Percentiles rank a stretch among this genome's conserved stretches.
phyloP scores from a whole-genome alignment of 306 rosid genomes.

The Malus orientalis region DNA sequence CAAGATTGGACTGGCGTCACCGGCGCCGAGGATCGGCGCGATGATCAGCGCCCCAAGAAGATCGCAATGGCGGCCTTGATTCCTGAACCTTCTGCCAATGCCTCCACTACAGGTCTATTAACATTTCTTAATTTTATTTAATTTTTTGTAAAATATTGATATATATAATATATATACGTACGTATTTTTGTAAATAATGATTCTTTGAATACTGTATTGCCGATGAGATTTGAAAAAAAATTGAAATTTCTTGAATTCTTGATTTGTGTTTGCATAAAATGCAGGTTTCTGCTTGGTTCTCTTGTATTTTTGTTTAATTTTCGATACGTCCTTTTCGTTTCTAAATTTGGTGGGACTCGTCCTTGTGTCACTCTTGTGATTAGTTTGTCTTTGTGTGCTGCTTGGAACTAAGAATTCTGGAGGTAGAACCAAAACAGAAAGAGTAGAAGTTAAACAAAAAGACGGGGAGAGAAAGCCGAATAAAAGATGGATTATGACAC shows the following conservation, averaged over 20 bases:
- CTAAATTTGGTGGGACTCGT: neutral
- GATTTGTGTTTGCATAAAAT: neutral
- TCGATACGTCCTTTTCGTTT: neutral
- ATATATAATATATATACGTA: too few species aligned
- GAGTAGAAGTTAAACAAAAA: neutral
- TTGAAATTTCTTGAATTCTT: neutral
- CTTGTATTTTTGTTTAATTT: neutral
- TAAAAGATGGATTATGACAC: neutral
- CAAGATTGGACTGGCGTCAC: conserved; percentile 40
- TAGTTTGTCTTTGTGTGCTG: neutral
- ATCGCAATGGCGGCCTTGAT: conserved; percentile 44
- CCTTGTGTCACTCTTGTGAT: neutral
- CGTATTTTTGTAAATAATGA: neutral
- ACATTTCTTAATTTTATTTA: neutral
- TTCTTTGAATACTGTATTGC: neutral
- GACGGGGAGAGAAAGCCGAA: neutral
- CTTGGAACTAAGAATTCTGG: neutral
- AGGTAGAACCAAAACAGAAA: neutral
- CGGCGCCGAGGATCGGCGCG: conserved; percentile 22
- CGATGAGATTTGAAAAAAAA: neutral
- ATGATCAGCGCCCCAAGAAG: conserved; percentile 41
- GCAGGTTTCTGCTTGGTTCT: neutral
- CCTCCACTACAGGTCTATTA: conserved; percentile 50
- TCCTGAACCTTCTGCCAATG: conserved; percentile 54
- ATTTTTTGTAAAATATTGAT: neutral